phyloP scores from a whole-genome alignment of 306 rosid species.

The Prunus kanzakura region DNA sequence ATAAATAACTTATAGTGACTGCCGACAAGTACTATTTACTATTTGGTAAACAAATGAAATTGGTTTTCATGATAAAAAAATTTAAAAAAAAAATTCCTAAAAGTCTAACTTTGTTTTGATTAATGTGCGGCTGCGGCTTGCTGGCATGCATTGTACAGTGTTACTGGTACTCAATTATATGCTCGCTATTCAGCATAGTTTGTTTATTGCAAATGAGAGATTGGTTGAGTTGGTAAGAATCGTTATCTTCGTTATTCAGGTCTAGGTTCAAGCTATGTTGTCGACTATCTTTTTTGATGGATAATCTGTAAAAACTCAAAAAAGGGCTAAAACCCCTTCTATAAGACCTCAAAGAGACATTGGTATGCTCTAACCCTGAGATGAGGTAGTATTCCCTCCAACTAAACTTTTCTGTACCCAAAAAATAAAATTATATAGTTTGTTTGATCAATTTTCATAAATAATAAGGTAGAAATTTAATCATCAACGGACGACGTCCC shows the following conservation, averaged over 20 bases:
- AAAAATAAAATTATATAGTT: too few species aligned
- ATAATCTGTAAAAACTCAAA: too few species aligned
- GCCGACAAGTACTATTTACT: neutral
- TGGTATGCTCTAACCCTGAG: accelerated
- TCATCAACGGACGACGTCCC: neutral
- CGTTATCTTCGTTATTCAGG: too few species aligned
- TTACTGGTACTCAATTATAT: too few species aligned
- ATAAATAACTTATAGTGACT: neutral
- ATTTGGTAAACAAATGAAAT: neutral
- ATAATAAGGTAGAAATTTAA: too few species aligned
- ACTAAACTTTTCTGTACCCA: too few species aligned
- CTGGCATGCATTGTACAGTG: neutral
- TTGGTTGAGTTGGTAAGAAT: too few species aligned
- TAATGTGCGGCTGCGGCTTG: neutral
- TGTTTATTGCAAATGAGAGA: neutral
- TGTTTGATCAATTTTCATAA: too few species aligned
- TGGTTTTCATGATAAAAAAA: neutral
- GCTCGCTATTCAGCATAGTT: neutral
- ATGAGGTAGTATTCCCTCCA: too few species aligned
- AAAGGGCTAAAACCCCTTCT: accelerated
- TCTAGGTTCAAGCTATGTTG: too few species aligned
- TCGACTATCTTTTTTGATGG: accelerated
- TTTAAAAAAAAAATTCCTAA: neutral
- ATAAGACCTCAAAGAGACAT: accelerated
- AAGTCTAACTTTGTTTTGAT: neutral